Conservation (phyloP, 164 flowering plant species). For the Magnolia sinica region DNA sequence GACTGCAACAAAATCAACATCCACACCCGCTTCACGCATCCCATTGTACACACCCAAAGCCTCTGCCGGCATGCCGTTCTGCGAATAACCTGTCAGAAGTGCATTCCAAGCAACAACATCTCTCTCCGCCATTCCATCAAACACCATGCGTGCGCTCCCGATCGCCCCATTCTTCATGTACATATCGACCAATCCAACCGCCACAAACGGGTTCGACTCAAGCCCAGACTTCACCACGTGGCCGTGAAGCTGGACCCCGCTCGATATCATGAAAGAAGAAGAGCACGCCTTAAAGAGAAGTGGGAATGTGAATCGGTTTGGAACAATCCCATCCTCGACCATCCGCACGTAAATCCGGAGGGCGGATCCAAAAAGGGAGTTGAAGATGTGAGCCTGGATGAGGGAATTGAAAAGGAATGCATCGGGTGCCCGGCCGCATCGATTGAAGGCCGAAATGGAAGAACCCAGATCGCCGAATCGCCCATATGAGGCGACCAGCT, state of each 20-base stretch:
- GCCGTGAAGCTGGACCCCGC: constrained; percentile 10
- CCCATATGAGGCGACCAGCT: constrained; percentile 6
- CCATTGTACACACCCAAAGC: constrained; percentile 6
- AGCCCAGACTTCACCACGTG: constrained; percentile 8
- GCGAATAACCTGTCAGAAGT: constrained; percentile 9
- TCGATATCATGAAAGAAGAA: not conserved
- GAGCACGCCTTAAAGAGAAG: constrained; percentile 14
- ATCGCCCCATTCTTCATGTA: constrained; percentile 11
- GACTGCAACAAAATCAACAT: constrained; percentile 8
- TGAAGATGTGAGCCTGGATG: constrained; percentile 16
- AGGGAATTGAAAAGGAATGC: constrained; percentile 16
- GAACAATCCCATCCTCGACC: not conserved
- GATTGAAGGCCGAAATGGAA: constrained; percentile 5
- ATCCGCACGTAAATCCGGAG: constrained; percentile 1
- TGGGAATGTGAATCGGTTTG: constrained; percentile 15
- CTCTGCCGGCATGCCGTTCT: constrained; percentile 14
- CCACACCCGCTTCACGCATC: constrained; percentile 7
- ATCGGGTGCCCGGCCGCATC: constrained; percentile 3
- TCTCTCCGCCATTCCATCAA: constrained; percentile 7
- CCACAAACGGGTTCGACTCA: constrained; percentile 3
- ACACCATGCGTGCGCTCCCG: constrained; percentile 3
- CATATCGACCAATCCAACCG: constrained; percentile 9
- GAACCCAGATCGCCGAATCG: constrained; percentile 12
- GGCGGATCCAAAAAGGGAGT: not conserved
- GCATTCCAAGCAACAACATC: constrained; percentile 18